Evolutionary conservation across 148 eudicot species (phyloP).

Genomic region (Limonium bicolor): DNA sequence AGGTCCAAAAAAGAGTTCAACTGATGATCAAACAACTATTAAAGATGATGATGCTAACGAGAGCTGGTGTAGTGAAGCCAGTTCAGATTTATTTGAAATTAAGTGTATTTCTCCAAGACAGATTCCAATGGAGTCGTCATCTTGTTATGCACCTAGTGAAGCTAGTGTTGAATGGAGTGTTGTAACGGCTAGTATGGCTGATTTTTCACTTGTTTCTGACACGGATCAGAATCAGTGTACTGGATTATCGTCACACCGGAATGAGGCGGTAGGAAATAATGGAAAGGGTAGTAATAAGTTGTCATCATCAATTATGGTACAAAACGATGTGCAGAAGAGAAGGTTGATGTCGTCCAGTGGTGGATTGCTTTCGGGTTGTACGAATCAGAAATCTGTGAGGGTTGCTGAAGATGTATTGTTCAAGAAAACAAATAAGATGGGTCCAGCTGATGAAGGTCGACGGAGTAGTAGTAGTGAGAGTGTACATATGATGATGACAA

Average conservation of each 20-base stretch:
- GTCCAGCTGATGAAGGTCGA: too few species aligned
- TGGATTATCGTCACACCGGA: not conserved
- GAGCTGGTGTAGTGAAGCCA: slow-evolving; percentile 39
- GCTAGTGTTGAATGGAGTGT: slow-evolving; percentile 86
- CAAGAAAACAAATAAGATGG: too few species aligned
- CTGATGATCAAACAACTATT: too few species aligned
- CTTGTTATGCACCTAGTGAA: slow-evolving; percentile 67
- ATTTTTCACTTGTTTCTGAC: slow-evolving; percentile 33
- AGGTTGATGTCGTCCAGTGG: slow-evolving; percentile 14
- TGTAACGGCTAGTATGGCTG: slow-evolving; percentile 69
- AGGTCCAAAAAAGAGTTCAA: slow-evolving; percentile 1
- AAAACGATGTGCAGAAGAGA: too few species aligned
- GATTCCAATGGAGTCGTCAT: slow-evolving; percentile 13
- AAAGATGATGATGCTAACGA: slow-evolving; percentile 10
- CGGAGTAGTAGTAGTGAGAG: too few species aligned
- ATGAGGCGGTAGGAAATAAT: not conserved
- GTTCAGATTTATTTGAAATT: slow-evolving; percentile 61
- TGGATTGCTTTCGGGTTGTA: slow-evolving; percentile 44
- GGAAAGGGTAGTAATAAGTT: not conserved
- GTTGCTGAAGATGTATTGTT: slow-evolving; percentile 46
- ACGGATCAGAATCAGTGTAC: slow-evolving; percentile 25
- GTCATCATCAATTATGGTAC: too few species aligned
- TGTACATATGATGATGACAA: too few species aligned
- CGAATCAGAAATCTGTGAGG: slow-evolving; percentile 53
- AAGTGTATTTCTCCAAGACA: slow-evolving; percentile 31